Base-by-base conservation (phyloP, 2,329 filamentous ascomycete genomes). In the Ramularia endophylla region DNA sequence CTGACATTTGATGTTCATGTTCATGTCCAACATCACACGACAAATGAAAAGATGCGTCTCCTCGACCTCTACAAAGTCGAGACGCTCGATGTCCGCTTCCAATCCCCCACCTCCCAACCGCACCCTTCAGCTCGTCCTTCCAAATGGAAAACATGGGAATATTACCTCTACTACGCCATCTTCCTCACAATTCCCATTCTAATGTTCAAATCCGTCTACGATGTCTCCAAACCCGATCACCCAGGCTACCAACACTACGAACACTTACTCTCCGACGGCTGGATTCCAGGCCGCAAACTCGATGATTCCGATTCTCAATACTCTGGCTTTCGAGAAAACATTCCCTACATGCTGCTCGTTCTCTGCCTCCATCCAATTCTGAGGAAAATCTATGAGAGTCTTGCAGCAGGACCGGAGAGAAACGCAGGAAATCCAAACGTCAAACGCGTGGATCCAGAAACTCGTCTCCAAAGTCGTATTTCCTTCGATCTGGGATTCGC, bases 231-330 rank as follows among this genome's bases (percentile, higher is more conserved):
- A 66, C 76, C 89, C 89, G 81, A 80, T 27, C 84, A 95, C 61
- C 85, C 87, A 4, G 81, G 85, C 52, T 98, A 92, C 61, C 62
- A 73, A 44, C 85, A 82, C 53, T 95, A 82, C 60, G 74, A 83
- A 47, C 70, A 71, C 45, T 70, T 82, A 28, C 75, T 98, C 12
- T 81, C 80, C 2, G 74, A 80, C 7, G 94, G 92, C 53, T 98
- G 92, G 92, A 85, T 98, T 43, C 85, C 84, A 6, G 90, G 90
- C 18, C 84, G 90, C 44, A 87, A 87, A 74, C 87, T 97, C 48
- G 92, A 98, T 67, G 81, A 88, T 49, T 92, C 88, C 28, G 92
- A 98, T 66, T 65, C 76, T 22, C 92, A 98, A 65, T 98, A 97
- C 65, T 71, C 75, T 44, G 81, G 78, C 27, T 95, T 98, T 60